Conservation (phyloP, 768 basidiomycete genomes). For the Leucosporidium yakuticum region DNA sequence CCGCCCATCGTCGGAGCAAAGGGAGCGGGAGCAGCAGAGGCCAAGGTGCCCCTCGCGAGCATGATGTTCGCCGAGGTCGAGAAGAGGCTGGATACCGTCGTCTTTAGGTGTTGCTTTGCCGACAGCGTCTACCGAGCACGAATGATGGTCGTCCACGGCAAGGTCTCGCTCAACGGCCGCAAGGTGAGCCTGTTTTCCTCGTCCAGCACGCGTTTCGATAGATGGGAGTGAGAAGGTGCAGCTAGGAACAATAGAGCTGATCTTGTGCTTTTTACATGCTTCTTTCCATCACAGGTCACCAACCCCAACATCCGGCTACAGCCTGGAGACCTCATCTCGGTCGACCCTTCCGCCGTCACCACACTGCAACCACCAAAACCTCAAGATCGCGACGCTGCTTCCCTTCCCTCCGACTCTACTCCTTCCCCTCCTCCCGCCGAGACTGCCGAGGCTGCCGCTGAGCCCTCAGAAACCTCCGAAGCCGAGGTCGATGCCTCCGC, state of each 20-base stretch:
- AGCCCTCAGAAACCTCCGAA: constrained; percentile 2
- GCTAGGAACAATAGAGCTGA: background rate
- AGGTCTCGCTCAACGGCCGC: constrained; percentile 81
- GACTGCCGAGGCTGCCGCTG: constrained; percentile 1
- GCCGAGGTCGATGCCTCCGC: constrained; percentile 18
- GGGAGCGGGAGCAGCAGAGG: constrained; percentile 55
- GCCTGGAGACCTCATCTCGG: constrained; percentile 89
- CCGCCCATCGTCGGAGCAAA: constrained; percentile 51
- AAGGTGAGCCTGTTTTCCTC: constrained; percentile 54
- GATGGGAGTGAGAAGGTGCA: background rate
- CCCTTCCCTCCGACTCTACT: constrained; percentile 29
- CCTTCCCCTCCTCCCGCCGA: constrained; percentile 10
- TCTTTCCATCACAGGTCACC: constrained; percentile 54
- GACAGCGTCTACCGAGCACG: constrained; percentile 85
- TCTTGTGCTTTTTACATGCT: background rate
- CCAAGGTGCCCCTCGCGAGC: constrained; percentile 75
- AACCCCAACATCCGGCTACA: constrained; percentile 80
- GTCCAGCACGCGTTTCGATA: background rate
- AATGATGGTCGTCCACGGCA: constrained; percentile 74
- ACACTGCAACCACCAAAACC: constrained; percentile 24
- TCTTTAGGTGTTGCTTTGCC: constrained; percentile 83
- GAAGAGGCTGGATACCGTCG: constrained; percentile 80
- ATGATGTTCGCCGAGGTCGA: constrained; percentile 96
- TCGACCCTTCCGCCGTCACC: constrained; percentile 71
- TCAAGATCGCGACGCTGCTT: constrained; percentile 35